These are phyloP conservation scores for Huntiella savannae DNA, from an alignment of 2,329 filamentous ascomycete species.

Conservation along the genomic window DNA sequence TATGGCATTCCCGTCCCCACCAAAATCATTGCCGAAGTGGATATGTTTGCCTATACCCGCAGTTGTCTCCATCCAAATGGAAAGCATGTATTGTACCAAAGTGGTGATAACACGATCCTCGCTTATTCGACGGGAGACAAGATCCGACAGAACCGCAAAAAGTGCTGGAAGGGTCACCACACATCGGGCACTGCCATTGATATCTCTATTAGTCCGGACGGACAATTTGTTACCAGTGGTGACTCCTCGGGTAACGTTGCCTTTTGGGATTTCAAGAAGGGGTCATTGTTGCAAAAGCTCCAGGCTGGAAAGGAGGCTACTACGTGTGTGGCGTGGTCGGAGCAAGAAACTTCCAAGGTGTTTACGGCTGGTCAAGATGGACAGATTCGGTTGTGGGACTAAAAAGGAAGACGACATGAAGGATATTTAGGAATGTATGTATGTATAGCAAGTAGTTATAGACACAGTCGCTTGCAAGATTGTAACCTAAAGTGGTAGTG, in stretches of 20 bases:
- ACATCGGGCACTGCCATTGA: constrained; percentile 88
- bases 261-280: constrained; percentile 99
- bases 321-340: constrained; percentile 85
- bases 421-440: not conserved
- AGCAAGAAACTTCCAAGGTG: constrained; percentile 91
- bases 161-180: constrained; percentile 89
- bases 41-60: constrained; percentile 93
- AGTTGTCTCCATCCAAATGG: constrained; percentile 69
- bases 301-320: constrained; percentile 65
- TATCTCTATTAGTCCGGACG: constrained; percentile 72
- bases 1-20: constrained; percentile 97
- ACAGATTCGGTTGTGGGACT: constrained; percentile 86
- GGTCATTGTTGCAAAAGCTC: constrained; percentile 97
- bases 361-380: constrained; percentile 81
- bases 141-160: constrained; percentile 94
- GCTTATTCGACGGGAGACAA: constrained; percentile 90
- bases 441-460: not conserved
- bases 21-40: constrained; percentile 92
- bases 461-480: too few relatives aligned
- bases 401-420: not conserved
- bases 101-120: constrained; percentile 86
- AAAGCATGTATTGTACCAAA: constrained; percentile 89
- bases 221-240: constrained; percentile 73
- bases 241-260: constrained; percentile 79
- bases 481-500: too few relatives aligned